Conservation (phyloP, 2,329 filamentous ascomycete genomes). For the Madurella mycetomatis region DNA sequence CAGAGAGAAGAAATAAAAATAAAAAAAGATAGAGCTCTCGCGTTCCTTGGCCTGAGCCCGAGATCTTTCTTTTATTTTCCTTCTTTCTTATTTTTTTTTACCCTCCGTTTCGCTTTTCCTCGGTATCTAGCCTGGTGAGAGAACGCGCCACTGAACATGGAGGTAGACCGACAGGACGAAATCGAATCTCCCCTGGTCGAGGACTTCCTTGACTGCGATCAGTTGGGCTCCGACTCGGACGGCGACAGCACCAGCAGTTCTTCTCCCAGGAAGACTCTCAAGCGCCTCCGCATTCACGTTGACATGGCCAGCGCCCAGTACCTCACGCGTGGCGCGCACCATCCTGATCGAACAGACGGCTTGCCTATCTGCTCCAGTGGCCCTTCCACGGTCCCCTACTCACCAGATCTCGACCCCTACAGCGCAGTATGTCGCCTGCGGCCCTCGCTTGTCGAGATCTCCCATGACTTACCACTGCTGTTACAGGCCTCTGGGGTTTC, state of each 20-base stretch:
- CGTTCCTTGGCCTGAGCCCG: background rate
- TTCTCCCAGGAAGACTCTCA: constrained; percentile 16
- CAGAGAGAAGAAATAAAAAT: too few species aligned
- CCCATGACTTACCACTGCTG: constrained; percentile 12
- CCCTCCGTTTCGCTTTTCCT: too few species aligned
- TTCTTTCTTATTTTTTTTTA: background rate
- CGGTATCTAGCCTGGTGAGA: background rate
- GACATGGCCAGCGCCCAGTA: constrained; percentile 29
- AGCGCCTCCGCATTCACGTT: constrained; percentile 26
- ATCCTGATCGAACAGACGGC: constrained; percentile 20
- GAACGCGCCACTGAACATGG: constrained; percentile 16
- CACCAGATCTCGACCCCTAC: constrained; percentile 22
- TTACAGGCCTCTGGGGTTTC: constrained; percentile 31
- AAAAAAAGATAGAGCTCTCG: background rate
- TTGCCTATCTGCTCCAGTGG: constrained; percentile 19
- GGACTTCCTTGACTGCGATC: constrained; percentile 21
- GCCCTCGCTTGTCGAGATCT: background rate
- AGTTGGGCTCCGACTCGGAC: constrained; percentile 20
- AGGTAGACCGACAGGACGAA: constrained; percentile 18
- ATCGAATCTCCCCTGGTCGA: constrained; percentile 18
- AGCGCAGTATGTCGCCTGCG: constrained; percentile 22
- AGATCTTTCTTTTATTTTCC: background rate
- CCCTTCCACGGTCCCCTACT: constrained; percentile 19
- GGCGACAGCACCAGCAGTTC: constrained; percentile 8
- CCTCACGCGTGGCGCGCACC: constrained; percentile 24